Evolutionary conservation across 2,329 filamentous ascomycete species (phyloP), one percentile per base, ranked within the genome.

Genomic region (Bipolaris oryzae): DNA sequence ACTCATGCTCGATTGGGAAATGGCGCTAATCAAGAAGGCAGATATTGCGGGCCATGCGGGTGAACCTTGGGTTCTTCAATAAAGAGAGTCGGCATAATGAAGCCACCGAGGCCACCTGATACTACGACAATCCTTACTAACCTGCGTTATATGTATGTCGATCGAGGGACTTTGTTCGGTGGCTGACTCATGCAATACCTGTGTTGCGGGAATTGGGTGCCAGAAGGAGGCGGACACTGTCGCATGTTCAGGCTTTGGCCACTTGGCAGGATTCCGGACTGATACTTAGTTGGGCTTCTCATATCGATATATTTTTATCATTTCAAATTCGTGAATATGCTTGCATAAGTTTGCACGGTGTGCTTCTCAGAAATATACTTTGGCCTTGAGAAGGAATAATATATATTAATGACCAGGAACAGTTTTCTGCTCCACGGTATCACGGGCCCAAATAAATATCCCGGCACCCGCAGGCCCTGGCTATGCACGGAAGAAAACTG

Each of bases 1-100:
- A 7, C 11, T 21, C 33, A 21, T 7, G 7, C 7, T 34, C 11
- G 6, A 20, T 5, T 31, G 7, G 2, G 15, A 45, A 41, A 39
- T 23, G 9, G 2, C 28, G 25, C 53, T 56, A 11, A 56, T n/a
- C 25, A 21, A 16, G 13, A 3, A 16, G 31, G 20, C 21, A 58
- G 55, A 58, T 46, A 37, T 21, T 58, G 42, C 18, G 20, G 3
- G 41, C 39, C 13, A 55, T 55, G 51, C 35, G 51, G 38, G 38
- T 23, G 20, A 55, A 58, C n/a, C 51, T 58, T 10, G 55, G 16
- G n/a, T 46, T 41, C 35, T 41, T 28, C 21, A 31, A 42, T 6
- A 13, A 38, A 15, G 16, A 41, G 7, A 28, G 11, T 7, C 25
- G 38, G 23, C 10, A 28, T 3, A 5, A n/a, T 23, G 25, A 33